These are phyloP conservation scores for Pseudocercospora fuligena DNA, from an alignment of 2,329 filamentous ascomycete genomes.

Conservation along the genomic window DNA sequence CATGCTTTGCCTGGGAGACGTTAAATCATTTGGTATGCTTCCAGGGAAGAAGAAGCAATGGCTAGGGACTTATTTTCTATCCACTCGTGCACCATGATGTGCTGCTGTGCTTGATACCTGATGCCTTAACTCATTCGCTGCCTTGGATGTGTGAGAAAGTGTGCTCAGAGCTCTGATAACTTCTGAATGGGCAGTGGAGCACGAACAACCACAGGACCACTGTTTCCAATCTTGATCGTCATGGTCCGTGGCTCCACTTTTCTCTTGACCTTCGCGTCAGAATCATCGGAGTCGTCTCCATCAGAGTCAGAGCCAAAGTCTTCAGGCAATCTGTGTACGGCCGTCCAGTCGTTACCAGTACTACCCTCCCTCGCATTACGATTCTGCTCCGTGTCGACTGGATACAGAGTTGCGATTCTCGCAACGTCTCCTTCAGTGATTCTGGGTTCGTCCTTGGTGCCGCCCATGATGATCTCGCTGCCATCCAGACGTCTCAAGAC, in stretches of 20 bases:
- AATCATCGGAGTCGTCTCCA: too few relatives aligned
- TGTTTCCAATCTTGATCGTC: not conserved
- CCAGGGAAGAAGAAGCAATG: too few relatives aligned
- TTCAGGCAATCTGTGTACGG: too few relatives aligned
- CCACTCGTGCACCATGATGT: too few relatives aligned
- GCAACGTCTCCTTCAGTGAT: conserved; percentile 13
- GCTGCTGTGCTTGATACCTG: too few relatives aligned
- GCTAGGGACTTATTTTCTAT: too few relatives aligned
- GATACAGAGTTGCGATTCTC: conserved; percentile 12
- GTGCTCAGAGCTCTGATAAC: too few relatives aligned
- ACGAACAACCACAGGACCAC: not conserved
- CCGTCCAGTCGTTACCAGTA: not conserved
- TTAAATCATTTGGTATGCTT: too few relatives aligned
- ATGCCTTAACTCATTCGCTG: too few relatives aligned
- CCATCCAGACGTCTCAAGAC: conserved; percentile 8
- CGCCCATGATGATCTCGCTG: conserved; percentile 11
- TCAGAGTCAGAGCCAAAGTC: too few relatives aligned
- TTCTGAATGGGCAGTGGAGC: not conserved
- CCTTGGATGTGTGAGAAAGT: too few relatives aligned
- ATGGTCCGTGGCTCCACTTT: not conserved
- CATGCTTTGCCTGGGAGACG: too few relatives aligned
- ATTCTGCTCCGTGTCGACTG: conserved; percentile 8
- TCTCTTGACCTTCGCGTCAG: not conserved
- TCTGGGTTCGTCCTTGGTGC: not conserved
- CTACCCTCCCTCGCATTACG: not conserved